phyloP scores from a whole-genome alignment of 2,329 filamentous ascomycete species.

The Neospermospora avenae region DNA sequence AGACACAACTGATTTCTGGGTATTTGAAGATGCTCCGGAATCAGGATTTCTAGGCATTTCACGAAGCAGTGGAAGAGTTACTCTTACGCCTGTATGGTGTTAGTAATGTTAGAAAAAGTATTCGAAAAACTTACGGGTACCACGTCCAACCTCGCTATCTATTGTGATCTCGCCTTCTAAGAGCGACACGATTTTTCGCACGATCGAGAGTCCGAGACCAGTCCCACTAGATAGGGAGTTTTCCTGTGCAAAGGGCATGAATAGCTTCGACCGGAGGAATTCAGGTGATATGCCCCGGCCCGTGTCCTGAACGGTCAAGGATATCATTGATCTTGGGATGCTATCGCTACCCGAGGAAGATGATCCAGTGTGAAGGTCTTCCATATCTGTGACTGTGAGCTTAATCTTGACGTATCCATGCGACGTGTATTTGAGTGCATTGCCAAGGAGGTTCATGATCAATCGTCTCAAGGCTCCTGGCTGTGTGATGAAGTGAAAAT shows the following conservation, averaged over 20 bases:
- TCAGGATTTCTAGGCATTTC: slow-evolving; percentile 27
- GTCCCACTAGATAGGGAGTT: slow-evolving; percentile 59
- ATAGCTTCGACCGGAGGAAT: slow-evolving; percentile 59
- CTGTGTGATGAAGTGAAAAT: slow-evolving; percentile 45
- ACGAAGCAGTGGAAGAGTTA: slow-evolving; percentile 33
- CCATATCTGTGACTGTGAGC: slow-evolving; percentile 28
- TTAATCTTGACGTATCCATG: slow-evolving; percentile 48
- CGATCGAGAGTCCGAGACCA: slow-evolving; percentile 63
- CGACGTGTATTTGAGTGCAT: slow-evolving; percentile 60
- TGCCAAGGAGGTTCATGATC: slow-evolving; percentile 62
- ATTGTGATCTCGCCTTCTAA: slow-evolving; percentile 60
- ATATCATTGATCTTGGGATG: slow-evolving; percentile 36
- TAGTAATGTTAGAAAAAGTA: slow-evolving; percentile 6
- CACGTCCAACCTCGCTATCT: slow-evolving; percentile 50
- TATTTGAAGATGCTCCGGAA: slow-evolving; percentile 13
- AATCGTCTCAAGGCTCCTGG: slow-evolving; percentile 50
- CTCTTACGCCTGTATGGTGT: slow-evolving; percentile 30
- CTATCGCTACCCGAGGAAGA: slow-evolving; percentile 12
- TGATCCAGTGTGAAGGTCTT: slow-evolving; percentile 21
- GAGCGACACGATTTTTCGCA: slow-evolving; percentile 56
- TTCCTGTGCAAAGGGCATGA: slow-evolving; percentile 63
- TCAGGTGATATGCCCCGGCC: slow-evolving; percentile 64
- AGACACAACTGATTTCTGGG: slow-evolving; percentile 23
- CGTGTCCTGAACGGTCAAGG: slow-evolving; percentile 72
- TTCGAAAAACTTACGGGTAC: slow-evolving; percentile 46